Evolutionary conservation across 108 stramenopile species (phyloP), one percentile per base, ranked within the genome.

Genomic region (Conticribra guillardii): DNA sequence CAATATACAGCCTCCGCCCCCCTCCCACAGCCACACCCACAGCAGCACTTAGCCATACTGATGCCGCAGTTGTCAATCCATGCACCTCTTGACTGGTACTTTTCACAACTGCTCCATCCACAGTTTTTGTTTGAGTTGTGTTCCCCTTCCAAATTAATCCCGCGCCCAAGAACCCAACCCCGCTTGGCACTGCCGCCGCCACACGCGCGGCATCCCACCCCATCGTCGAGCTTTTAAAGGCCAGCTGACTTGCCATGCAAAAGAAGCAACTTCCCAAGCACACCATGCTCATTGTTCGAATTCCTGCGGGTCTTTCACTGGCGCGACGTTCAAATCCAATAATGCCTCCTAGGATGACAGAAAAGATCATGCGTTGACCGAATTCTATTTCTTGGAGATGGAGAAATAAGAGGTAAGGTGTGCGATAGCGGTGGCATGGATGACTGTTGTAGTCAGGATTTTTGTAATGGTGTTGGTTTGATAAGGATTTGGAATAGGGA

Each of bases 141-240:
- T 22, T 74, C 0, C 55, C 68, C 64, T 80, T 81, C 77, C 75
- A 76, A 61, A 80, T 76, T 22, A 66, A 60, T 32, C 87, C 87
- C 2, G 87, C 87, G 16, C 87, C 87, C 17, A 87, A 54, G 55
- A 87, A 87, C 0, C 87, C 87, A 34, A 87, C 87, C 17, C 87
- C 84, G 17, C 71, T 69, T 1, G 87, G 83, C n/a, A 87, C 81
- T 27, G 82, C 81, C 14, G 87, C 85, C 5, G 85, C 81, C 22
- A 88, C 83, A 21, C 87, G 77, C 7, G 67, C 61, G 1, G 72
- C 67, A 58, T 85, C 84, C 61, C 82, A 84, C 15, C 60, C 59
- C 78, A 80, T 79, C 17, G 82, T 83, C 14, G 73, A 79, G 50
- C 77, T 73, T 27, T 57, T 66, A 55, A 88, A 88, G 0, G 83